phyloP scores from a whole-genome alignment of 345 rosid genomes.

The Murraya koenigii region DNA sequence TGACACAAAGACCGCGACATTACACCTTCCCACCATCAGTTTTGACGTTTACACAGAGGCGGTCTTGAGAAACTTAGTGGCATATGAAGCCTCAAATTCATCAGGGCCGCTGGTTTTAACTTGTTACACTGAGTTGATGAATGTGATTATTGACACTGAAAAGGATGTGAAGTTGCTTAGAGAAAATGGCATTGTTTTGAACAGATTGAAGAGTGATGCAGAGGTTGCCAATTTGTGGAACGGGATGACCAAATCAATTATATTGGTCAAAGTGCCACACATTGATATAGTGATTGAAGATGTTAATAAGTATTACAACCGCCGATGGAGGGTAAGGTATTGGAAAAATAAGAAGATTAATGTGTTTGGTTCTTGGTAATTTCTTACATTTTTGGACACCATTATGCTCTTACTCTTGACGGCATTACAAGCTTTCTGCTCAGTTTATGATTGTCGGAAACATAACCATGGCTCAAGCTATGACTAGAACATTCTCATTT shows the following conservation, averaged over 20 bases:
- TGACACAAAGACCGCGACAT: slow-evolving; percentile 28
- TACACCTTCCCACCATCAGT: slow-evolving; percentile 56
- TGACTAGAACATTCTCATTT: too few relatives aligned
- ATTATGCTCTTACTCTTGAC: slow-evolving; percentile 44
- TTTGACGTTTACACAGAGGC: slow-evolving; percentile 60
- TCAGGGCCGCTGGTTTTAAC: slow-evolving; percentile 24
- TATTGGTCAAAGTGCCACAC: slow-evolving; percentile 55
- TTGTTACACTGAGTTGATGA: slow-evolving; percentile 75
- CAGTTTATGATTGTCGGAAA: slow-evolving; percentile 24
- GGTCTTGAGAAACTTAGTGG: slow-evolving; percentile 21
- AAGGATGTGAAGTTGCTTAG: slow-evolving; percentile 67
- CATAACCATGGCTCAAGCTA: neutral
- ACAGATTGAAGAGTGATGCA: slow-evolving; percentile 35
- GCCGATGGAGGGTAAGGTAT: slow-evolving; percentile 52
- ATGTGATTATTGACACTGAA: slow-evolving; percentile 60
- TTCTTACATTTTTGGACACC: slow-evolving; percentile 48
- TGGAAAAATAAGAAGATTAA: slow-evolving; percentile 37
- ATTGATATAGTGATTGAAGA: slow-evolving; percentile 70
- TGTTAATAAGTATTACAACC: slow-evolving; percentile 54
- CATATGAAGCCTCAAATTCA: slow-evolving; percentile 32
- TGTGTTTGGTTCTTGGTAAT: slow-evolving; percentile 66
- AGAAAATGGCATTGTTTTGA: slow-evolving; percentile 42
- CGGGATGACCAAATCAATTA: slow-evolving; percentile 68
- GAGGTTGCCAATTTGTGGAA: slow-evolving; percentile 77
- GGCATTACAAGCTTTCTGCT: slow-evolving; percentile 50